Evolutionary conservation across 495 filamentous ascomycete species (phyloP).

Genomic region (Hypoxylon crocopeplum): DNA sequence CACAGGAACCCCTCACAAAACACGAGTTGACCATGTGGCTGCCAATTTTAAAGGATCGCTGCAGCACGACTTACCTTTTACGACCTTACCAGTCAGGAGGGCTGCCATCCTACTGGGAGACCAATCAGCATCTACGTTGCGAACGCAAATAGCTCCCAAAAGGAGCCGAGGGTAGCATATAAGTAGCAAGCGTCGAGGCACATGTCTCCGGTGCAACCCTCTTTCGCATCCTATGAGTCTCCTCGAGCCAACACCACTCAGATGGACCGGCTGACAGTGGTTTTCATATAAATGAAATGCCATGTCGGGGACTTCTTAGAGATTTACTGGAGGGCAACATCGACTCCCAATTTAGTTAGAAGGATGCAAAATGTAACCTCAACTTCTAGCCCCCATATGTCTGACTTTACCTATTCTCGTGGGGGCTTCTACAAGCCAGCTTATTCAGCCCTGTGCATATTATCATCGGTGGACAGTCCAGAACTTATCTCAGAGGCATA

Average conservation of each 20-base stretch:
- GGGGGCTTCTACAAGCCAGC: no score
- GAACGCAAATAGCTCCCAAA: not conserved
- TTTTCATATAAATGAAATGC: no score
- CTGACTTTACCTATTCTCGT: no score
- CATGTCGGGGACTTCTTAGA: no score
- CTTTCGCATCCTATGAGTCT: conserved; percentile 4
- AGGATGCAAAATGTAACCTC: no score
- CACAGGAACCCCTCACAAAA: not conserved
- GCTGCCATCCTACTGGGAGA: not conserved
- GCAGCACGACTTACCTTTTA: conserved; percentile 7
- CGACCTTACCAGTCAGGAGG: conserved; percentile 3
- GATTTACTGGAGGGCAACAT: no score
- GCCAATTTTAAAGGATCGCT: conserved; percentile 11
- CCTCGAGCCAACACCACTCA: not conserved
- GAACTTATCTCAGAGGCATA: no score
- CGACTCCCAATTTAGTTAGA: no score
- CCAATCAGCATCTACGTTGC: conserved; percentile 8
- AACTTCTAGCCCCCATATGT: no score
- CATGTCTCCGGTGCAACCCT: no score
- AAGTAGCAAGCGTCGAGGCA: not conserved
- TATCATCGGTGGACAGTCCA: no score
- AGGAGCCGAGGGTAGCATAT: conserved; percentile 6
- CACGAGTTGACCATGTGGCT: conserved; percentile 11
- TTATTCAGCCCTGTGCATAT: no score
- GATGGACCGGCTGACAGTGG: not conserved